A percentile compares a stretch with the other conserved stretches of the same genome.
phyloP scores from a whole-genome alignment of 345 rosid species.

The Populus nigra region DNA sequence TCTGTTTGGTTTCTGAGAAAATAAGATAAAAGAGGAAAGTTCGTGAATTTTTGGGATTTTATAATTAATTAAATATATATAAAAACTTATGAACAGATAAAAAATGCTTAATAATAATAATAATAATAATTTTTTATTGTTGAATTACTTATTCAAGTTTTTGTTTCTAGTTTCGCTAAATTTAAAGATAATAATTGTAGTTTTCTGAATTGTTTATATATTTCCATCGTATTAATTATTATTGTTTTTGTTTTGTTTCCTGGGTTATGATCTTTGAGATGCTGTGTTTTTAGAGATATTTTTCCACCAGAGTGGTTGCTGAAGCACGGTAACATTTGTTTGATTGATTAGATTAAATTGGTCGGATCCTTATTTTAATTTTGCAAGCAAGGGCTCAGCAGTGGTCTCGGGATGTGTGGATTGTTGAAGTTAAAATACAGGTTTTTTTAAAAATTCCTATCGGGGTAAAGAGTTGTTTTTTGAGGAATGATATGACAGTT shows the following conservation, averaged over 20 bases:
- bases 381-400: constrained; percentile 26
- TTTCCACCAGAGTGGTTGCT: constrained; percentile 52
- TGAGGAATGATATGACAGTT: background rate
- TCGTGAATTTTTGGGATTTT: background rate
- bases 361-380: constrained; percentile 15
- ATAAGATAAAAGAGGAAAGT: background rate
- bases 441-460: constrained; percentile 14
- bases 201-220: background rate
- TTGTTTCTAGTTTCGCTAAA: background rate
- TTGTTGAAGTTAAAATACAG: constrained; percentile 19
- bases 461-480: constrained; percentile 16
- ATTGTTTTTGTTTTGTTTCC: constrained; percentile 34
- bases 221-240: constrained; percentile 21
- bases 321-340: constrained; percentile 26
- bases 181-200: background rate
- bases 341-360: background rate
- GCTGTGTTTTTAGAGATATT: constrained; percentile 42
- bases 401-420: constrained; percentile 26
- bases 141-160: background rate
- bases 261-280: constrained; percentile 45
- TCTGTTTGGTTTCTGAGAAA: constrained; percentile 17
- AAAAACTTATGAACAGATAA: background rate
- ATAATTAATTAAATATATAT: background rate
- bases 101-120: background rate
- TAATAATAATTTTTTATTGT: too few relatives aligned